Evolutionary conservation across 495 filamentous ascomycete genomes (phyloP), one percentile per base, ranked within the genome.

Genomic region (Recurvomyces mirabilis): DNA sequence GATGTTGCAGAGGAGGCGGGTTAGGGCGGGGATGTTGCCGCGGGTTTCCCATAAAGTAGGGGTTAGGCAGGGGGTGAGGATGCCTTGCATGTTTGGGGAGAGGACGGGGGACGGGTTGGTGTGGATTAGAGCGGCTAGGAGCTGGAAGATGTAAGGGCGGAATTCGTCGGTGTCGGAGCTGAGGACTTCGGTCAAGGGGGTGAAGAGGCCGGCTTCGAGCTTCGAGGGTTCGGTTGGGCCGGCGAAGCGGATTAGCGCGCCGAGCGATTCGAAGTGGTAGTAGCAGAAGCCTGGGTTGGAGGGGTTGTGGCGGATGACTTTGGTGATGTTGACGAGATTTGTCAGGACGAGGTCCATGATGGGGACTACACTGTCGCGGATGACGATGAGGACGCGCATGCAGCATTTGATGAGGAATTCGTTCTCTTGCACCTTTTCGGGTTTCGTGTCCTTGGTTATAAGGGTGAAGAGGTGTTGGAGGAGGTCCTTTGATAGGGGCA

Each of bases 231-330:
- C 75, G 19, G 70, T 67, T 26, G 77, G 75, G 42, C 73, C 84
- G 47, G 76, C 76, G 55, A 79, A 87, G 48, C 78, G 82, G 51
- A 96, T 86, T 35, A 99, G 74, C n/a, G 91, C 88, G n/a, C 91
- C 93, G 34, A 96, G 62, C 1, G 82, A 80, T 63, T 99, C 93
- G 45, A 99, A 99, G 59, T 93, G 86, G 63, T 87, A 99, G 65
- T 99, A 95, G 64, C 93, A 94, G 64, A 99, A 99, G 13, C 87
- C 74, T 1, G 93, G 93, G 63, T 99, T 99, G 64, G 86, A 93
- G 1, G 93, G 93, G 62, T 99, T 99, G 47, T 76, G 70, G 54
- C 82, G 78, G 60, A 93, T 96, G 51, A 91, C 76, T 48, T 79
- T 74, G 5, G 85, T 94, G 54, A 99, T 94, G 45, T 70, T 80